These are phyloP conservation scores for Aspergillus sp. DNA, from an alignment of 2,329 filamentous ascomycete genomes.

Conservation along the genomic window DNA sequence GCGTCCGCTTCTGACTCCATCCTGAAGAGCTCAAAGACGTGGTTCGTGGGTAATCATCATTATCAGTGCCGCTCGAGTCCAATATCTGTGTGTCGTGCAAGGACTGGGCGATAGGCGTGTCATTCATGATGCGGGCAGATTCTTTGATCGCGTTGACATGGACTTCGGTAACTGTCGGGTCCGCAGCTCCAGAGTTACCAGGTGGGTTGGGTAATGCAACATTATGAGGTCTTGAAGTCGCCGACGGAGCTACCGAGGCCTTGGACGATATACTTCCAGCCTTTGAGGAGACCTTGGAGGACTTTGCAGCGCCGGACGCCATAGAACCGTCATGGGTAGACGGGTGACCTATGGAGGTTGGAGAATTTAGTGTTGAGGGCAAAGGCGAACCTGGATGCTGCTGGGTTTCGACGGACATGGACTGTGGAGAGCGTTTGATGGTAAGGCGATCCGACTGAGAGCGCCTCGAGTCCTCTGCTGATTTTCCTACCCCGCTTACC, in stretches of 20 bases:
- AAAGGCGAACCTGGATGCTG: conserved; percentile 34
- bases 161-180: conserved; percentile 47
- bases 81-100: conserved; percentile 30
- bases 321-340: conserved; percentile 27
- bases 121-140: conserved; percentile 27
- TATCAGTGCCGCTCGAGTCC: conserved; percentile 29
- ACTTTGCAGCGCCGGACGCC: conserved; percentile 26
- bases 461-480: conserved; percentile 28
- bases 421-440: conserved; percentile 26
- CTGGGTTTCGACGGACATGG: conserved; percentile 22
- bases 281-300: conserved; percentile 43
- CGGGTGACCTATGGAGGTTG: conserved; percentile 32
- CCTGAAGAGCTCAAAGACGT: conserved; percentile 32
- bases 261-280: conserved; percentile 44
- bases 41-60: conserved; percentile 30
- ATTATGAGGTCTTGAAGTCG: conserved; percentile 39
- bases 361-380: conserved; percentile 39
- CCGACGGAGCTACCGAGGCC: conserved; percentile 37
- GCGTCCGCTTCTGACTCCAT: conserved; percentile 26
- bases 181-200: conserved; percentile 39
- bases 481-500: conserved; percentile 35
- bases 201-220: conserved; percentile 36
- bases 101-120: conserved; percentile 32
- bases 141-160: conserved; percentile 41
- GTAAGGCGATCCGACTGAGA: conserved; percentile 27